These are phyloP conservation scores for Hypoxylon sp. DNA, from an alignment of 2,329 filamentous ascomycete species.

Conservation along the genomic window DNA sequence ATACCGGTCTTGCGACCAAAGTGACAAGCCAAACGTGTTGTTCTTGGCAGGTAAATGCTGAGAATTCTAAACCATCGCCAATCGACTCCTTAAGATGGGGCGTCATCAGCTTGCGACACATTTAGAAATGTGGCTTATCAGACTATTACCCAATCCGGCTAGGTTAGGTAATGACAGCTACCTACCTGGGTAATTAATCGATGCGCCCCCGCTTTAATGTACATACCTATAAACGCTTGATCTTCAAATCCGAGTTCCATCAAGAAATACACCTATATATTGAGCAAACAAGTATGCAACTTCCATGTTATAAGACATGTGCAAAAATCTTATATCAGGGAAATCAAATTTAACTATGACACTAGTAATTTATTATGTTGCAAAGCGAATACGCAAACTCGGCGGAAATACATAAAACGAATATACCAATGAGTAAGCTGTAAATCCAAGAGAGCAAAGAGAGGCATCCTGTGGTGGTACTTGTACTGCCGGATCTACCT, in stretches of 20 bases:
- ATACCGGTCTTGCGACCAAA: not conserved
- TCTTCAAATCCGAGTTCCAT: no score
- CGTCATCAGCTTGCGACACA: slow-evolving; percentile 18
- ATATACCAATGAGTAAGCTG: no score
- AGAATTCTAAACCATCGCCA: not conserved
- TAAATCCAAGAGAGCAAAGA: slow-evolving; percentile 3
- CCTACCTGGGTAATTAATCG: not conserved
- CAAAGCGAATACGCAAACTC: no score
- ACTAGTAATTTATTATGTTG: no score
- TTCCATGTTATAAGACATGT: no score
- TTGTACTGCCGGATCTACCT: slow-evolving; percentile 56
- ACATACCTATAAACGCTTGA: no score
- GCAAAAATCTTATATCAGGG: no score
- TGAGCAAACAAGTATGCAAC: no score
- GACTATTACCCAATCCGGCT: not conserved
- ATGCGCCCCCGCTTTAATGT: not conserved
- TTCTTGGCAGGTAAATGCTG: slow-evolving; percentile 6
- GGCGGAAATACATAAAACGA: no score
- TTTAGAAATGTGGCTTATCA: slow-evolving; percentile 14
- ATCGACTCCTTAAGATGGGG: slow-evolving; percentile 20
- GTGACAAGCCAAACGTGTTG: slow-evolving; percentile 16
- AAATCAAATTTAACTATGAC: no score
- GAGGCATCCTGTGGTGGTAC: slow-evolving; percentile 42
- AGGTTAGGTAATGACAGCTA: no score
- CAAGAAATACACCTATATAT: no score